phyloP scores from a whole-genome alignment of 208 protist genomes.

The Trypanosoma rangeli region DNA sequence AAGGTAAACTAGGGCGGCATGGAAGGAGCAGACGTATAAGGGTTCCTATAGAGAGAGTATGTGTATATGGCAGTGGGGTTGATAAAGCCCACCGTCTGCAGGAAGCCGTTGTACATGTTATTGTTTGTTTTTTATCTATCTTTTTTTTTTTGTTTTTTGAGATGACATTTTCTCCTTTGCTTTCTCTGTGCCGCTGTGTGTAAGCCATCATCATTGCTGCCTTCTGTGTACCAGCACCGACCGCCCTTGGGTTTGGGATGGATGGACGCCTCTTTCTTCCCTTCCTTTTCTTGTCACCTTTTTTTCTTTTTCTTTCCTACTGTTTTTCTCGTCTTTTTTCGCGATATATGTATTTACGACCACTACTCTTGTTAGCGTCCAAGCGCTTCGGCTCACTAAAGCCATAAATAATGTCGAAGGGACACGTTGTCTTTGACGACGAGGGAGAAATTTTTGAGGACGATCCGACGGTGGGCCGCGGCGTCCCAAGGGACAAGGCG shows the following conservation, averaged over 20 bases:
- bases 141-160: neutral
- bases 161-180: neutral
- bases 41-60: neutral
- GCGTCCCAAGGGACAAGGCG: constrained; percentile 57
- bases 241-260: neutral
- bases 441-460: constrained; percentile 84
- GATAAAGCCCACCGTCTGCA: neutral
- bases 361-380: neutral
- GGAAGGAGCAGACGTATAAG: neutral
- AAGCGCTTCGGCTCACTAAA: constrained; percentile 1
- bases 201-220: no score
- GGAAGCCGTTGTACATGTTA: neutral
- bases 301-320: constrained; percentile 16
- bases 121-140: neutral
- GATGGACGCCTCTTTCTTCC: neutral
- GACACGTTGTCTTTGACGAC: constrained; percentile 66
- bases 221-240: no score
- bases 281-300: constrained; percentile 4
- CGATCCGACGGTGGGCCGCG: constrained; percentile 72
- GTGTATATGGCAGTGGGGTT: neutral
- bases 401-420: constrained; percentile 19
- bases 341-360: constrained; percentile 1
- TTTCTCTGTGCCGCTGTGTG: constrained; percentile 3
- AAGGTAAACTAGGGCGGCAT: constrained; percentile 11
- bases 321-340: no score